A percentile compares a stretch with the other conserved stretches of the same genome.
These are phyloP conservation scores for Sporothrix phasma DNA, from an alignment of 2,329 filamentous ascomycete species.

Conservation along the genomic window DNA sequence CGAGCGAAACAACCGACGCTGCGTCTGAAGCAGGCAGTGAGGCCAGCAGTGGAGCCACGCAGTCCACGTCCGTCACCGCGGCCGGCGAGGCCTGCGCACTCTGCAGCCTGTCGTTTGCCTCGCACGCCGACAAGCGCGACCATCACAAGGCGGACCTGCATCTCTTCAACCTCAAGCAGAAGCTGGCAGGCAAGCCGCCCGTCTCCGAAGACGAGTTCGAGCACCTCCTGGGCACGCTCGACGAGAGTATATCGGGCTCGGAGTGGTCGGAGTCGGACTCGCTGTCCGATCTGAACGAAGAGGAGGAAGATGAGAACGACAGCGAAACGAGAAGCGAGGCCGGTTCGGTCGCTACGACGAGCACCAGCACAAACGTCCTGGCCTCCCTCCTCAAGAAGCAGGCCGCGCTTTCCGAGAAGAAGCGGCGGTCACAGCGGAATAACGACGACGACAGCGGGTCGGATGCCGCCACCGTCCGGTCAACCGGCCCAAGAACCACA, in stretches of 20 bases:
- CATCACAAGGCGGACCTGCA: slow-evolving; percentile 89
- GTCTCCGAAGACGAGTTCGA: slow-evolving; percentile 80
- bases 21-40: background rate
- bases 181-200: slow-evolving; percentile 59
- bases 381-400: slow-evolving; percentile 73
- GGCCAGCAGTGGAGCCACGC: no score
- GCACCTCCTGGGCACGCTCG: slow-evolving; percentile 70
- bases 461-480: slow-evolving; percentile 34
- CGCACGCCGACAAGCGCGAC: slow-evolving; percentile 68
- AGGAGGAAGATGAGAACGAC: background rate
- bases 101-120: slow-evolving; percentile 62
- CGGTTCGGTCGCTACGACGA: background rate
- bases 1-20: slow-evolving; percentile 15
- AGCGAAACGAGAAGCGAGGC: slow-evolving; percentile 36
- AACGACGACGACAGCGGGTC: slow-evolving; percentile 39
- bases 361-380: slow-evolving; percentile 30
- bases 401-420: slow-evolving; percentile 56
- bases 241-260: slow-evolving; percentile 88
- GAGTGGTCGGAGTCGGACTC: slow-evolving; percentile 63
- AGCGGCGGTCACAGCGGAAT: slow-evolving; percentile 6
- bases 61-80: slow-evolving; percentile 25
- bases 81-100: slow-evolving; percentile 68
- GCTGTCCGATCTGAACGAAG: slow-evolving; percentile 41
- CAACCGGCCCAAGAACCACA: slow-evolving; percentile 22
- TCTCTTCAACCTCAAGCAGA: slow-evolving; percentile 89